Evolutionary conservation across 1,284 basidiomycete species (phyloP).

Genomic region (Sporisorium scitamineum): DNA sequence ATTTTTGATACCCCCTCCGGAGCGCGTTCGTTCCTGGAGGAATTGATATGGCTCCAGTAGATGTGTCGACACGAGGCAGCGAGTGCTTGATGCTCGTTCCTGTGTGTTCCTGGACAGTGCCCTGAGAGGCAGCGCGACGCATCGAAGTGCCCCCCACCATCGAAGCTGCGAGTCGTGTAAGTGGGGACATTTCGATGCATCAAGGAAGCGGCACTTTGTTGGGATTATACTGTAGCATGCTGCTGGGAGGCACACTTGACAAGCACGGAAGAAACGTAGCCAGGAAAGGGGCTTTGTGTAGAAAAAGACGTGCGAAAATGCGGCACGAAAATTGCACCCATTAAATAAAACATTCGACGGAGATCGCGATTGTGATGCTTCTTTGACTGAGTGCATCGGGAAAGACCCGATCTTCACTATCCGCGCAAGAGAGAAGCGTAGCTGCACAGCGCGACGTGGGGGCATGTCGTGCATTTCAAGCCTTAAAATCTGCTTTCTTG

Average conservation of each 20-base stretch:
- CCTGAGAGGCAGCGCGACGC: neutral
- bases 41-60: neutral
- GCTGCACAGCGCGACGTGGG: neutral
- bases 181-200: no score
- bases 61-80: neutral
- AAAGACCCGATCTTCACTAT: neutral
- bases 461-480: slow-evolving; percentile 6
- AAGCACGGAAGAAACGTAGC: neutral
- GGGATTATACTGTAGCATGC: no score
- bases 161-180: no score
- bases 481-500: slow-evolving; percentile 12
- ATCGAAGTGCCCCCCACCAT: no score
- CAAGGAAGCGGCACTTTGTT: no score
- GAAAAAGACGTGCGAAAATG: neutral
- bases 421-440: neutral
- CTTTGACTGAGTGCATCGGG: neutral
- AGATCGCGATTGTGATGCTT: neutral
- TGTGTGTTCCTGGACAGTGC: neutral
- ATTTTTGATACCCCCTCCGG: no score
- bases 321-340: neutral
- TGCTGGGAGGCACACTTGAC: no score
- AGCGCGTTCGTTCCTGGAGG: neutral
- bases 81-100: neutral
- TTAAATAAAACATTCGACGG: no score
- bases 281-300: no score